phyloP scores from a whole-genome alignment of 306 rosid species.

The Cucumis hystrix region DNA sequence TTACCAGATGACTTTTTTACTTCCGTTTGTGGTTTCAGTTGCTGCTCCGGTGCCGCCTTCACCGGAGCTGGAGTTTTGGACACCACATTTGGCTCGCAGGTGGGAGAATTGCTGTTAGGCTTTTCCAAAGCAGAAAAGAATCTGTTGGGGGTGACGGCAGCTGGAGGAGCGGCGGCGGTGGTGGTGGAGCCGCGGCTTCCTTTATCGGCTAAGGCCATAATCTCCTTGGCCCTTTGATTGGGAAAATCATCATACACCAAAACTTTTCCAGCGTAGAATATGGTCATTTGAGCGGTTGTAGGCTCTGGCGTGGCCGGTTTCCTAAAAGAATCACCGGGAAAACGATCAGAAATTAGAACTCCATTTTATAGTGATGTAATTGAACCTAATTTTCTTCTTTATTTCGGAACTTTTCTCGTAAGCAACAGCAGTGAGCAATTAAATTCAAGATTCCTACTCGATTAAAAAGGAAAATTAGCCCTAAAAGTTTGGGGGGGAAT shows the following conservation, averaged over 20 bases:
- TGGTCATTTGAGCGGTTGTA: constrained; percentile 46
- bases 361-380: background rate
- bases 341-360: background rate
- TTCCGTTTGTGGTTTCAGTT: background rate
- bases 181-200: constrained; percentile 17
- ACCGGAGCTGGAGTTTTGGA: background rate
- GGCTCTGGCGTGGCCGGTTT: constrained; percentile 16
- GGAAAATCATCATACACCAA: constrained; percentile 44
- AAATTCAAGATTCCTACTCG: background rate
- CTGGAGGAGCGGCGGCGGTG: background rate
- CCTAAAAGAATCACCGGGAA: constrained; percentile 15
- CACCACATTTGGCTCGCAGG: background rate
- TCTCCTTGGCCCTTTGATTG: constrained; percentile 47
- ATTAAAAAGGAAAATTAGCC: background rate
- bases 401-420: background rate
- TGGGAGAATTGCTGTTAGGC: background rate
- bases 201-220: constrained; percentile 58
- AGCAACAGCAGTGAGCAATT: background rate
- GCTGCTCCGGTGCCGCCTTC: background rate
- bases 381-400: background rate
- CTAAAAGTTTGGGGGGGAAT: background rate
- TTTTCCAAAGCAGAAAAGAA: background rate
- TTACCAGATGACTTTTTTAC: constrained; percentile 1
- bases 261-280: constrained; percentile 59
- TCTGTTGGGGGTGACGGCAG: background rate